Evolutionary conservation across 2,329 filamentous ascomycete species (phyloP).

Genomic region (Hypoxylon rubiginosum): DNA sequence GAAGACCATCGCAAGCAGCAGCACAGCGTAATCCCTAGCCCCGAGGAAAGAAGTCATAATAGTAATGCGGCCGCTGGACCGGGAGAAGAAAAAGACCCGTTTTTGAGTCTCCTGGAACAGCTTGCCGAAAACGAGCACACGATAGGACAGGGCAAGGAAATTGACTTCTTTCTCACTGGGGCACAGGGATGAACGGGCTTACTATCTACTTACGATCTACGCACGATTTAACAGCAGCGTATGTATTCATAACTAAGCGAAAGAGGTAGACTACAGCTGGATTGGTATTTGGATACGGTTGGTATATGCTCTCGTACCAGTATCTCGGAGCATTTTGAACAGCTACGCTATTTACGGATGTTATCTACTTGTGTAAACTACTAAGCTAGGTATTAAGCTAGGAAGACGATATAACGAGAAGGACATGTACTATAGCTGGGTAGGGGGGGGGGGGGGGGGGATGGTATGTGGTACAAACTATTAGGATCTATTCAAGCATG

Average conservation of each 20-base stretch:
- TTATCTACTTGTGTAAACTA: not conserved
- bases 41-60: slow-evolving; percentile 64
- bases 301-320: not conserved
- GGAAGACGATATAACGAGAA: slow-evolving; percentile 1
- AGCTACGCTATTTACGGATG: slow-evolving; percentile 4
- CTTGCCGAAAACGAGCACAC: slow-evolving; percentile 83
- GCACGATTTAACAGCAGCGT: not conserved
- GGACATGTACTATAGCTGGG: slow-evolving; percentile 11
- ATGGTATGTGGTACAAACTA: not conserved
- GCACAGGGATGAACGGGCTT: slow-evolving; percentile 42
- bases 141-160: slow-evolving; percentile 76
- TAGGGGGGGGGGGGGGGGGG: not conserved
- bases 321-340: not conserved
- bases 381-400: not conserved
- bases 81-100: slow-evolving; percentile 82
- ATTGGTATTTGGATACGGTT: not conserved
- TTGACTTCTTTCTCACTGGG: slow-evolving; percentile 79
- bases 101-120: slow-evolving; percentile 83
- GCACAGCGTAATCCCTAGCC: slow-evolving; percentile 55
- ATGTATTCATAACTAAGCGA: not conserved
- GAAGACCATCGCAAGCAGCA: slow-evolving; percentile 56
- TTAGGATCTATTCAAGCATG: not conserved
- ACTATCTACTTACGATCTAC: not conserved
- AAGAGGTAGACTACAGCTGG: not conserved
- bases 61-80: slow-evolving; percentile 63